Evolutionary conservation across 2,329 filamentous ascomycete species (phyloP).

Genomic region (Diaporthe citri): DNA sequence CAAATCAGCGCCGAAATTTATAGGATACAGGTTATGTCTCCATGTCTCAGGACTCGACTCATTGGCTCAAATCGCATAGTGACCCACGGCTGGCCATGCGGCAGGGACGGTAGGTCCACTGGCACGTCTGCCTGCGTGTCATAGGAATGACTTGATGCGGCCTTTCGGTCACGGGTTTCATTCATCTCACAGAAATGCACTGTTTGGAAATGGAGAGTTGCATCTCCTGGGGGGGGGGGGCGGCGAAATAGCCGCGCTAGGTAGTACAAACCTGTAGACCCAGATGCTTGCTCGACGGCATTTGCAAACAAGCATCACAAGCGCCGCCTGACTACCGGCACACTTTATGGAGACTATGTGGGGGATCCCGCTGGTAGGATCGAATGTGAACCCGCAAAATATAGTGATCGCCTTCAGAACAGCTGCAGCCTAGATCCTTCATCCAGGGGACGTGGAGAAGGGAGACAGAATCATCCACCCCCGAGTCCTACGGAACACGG

Average conservation of each 20-base stretch:
- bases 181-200: neutral
- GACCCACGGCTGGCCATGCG: neutral
- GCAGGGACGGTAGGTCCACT: neutral
- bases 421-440: slow-evolving; percentile 4
- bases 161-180: neutral
- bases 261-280: neutral
- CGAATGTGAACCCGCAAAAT: neutral
- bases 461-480: neutral
- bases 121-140: neutral
- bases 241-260: neutral
- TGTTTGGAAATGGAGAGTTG: neutral
- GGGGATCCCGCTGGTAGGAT: neutral
- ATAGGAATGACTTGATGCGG: neutral
- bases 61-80: neutral
- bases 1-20: neutral
- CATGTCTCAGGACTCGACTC: neutral
- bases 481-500: neutral
- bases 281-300: neutral
- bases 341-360: neutral
- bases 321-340: neutral
- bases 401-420: neutral
- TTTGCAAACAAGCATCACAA: neutral
- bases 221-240: neutral
- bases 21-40: neutral
- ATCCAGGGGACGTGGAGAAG: neutral